Evolutionary conservation across 805 yeast genomes (phyloP).

Genomic region (Yamadazyma endophytica): DNA sequence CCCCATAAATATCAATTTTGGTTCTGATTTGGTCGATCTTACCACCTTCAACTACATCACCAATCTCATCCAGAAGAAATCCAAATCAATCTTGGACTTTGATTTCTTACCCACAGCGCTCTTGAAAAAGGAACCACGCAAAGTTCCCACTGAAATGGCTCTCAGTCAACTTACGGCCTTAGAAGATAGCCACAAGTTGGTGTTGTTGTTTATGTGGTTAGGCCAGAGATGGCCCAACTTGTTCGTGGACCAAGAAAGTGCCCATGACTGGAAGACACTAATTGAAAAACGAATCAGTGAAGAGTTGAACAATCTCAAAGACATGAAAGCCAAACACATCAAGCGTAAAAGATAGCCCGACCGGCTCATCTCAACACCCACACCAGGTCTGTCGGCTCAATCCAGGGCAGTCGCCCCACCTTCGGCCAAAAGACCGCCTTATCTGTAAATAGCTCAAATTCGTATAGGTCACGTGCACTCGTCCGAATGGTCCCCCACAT

Average conservation of each 20-base stretch:
- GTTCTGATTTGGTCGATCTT: constrained; percentile 33
- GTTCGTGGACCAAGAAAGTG: constrained; percentile 74
- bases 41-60: constrained; percentile 44
- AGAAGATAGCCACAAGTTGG: constrained; percentile 65
- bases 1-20: constrained; percentile 42
- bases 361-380: background rate
- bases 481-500: constrained; percentile 4
- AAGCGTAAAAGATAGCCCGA: background rate
- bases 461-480: no score
- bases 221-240: constrained; percentile 80
- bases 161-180: constrained; percentile 18
- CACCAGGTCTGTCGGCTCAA: background rate
- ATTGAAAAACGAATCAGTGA: constrained; percentile 61
- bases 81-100: constrained; percentile 55
- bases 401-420: no score
- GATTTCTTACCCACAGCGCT: constrained; percentile 25
- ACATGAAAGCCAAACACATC: constrained; percentile 6
- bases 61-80: constrained; percentile 51
- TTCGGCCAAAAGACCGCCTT: no score
- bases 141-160: background rate
- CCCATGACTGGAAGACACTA: constrained; percentile 61
- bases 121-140: constrained; percentile 12
- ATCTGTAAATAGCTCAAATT: no score
- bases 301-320: constrained; percentile 34
- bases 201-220: constrained; percentile 78